A percentile compares a stretch with the other conserved stretches of the same genome.
These are phyloP conservation scores for Candolleomyces efflorescens DNA, from an alignment of 768 basidiomycete species.

Conservation along the genomic window DNA sequence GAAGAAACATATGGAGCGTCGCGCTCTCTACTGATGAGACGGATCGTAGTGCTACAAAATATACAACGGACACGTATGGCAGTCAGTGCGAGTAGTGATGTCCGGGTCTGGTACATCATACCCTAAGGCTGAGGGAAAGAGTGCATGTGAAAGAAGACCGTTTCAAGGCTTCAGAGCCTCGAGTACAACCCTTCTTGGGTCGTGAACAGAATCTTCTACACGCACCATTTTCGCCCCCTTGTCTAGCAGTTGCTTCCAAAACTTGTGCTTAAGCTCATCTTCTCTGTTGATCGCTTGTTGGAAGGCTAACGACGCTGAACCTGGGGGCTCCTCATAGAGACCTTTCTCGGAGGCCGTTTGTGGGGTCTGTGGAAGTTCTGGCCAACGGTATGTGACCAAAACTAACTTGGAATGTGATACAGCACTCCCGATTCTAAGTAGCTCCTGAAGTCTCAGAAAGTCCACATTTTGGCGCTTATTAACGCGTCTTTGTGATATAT, in stretches of 20 bases:
- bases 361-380: slow-evolving; percentile 17
- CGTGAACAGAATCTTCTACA: slow-evolving; percentile 12
- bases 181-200: not conserved
- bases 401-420: not conserved
- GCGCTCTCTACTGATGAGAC: too few relatives aligned
- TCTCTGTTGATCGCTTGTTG: slow-evolving; percentile 29
- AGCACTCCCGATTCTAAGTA: slow-evolving; percentile 10
- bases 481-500: slow-evolving; percentile 37
- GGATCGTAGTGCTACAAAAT: too few relatives aligned
- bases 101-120: too few relatives aligned
- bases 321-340: slow-evolving; percentile 35
- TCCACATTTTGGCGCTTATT: slow-evolving; percentile 37
- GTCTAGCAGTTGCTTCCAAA: slow-evolving; percentile 41
- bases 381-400: slow-evolving; percentile 38
- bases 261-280: slow-evolving; percentile 28
- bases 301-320: too few relatives aligned
- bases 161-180: not conserved
- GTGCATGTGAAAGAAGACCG: too few relatives aligned
- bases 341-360: slow-evolving; percentile 45
- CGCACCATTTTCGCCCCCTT: slow-evolving; percentile 36
- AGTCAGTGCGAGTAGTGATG: too few relatives aligned
- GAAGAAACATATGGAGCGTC: too few relatives aligned
- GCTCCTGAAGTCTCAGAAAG: slow-evolving; percentile 40
- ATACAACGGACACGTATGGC: too few relatives aligned
- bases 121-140: too few relatives aligned